Evolutionary conservation across 768 basidiomycete genomes (phyloP), one percentile per base, ranked within the genome.

Genomic region (Lenzites betulinus): DNA sequence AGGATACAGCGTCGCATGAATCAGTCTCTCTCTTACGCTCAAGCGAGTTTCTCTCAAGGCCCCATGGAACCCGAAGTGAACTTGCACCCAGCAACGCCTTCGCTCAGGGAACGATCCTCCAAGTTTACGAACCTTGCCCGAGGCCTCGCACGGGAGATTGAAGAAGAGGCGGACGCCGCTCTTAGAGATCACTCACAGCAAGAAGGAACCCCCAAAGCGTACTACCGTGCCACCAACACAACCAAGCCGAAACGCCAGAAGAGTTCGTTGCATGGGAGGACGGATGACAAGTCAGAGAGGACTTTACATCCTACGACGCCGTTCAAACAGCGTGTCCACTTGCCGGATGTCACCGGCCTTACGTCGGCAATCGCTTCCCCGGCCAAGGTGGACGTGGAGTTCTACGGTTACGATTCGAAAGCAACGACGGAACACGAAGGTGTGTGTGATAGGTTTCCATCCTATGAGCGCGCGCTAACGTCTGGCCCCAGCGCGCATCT

Each of bases 321-420:
- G 12, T 63, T 60, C 63, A 70, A 66, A 44, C 59, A 59, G 13
- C 65, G 63, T 15, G 51, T 92, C 20, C 82, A 87, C 51, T 75
- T 93, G 2, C 92, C 92, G 1, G 93, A 94, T 66, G 85, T 95
- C 4, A 95, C 93, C 8, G 93, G 92, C 0, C 71, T 94, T 11
- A 94, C 90, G 0, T 87, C 80, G 44, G 92, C 89, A 0, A 85
- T 93, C 15, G 83, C 84, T 52, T 89, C 89, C 4, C 92, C 93
- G 1, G 83, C 84, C 0, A 88, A 83, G 64, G 75, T 74, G 3
- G 79, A 78, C 16, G 64, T 79, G 15, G 79, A 82, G 30, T 87
- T 88, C 62, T 82, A 86, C 61, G 76, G 74, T 33, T 77, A 75
- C 11, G 77, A 81, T 25, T 77, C 75, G 6, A 74, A 77, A 23